Conservation (phyloP, 2,329 filamentous ascomycete genomes). For the Xylariaceae sp. region DNA sequence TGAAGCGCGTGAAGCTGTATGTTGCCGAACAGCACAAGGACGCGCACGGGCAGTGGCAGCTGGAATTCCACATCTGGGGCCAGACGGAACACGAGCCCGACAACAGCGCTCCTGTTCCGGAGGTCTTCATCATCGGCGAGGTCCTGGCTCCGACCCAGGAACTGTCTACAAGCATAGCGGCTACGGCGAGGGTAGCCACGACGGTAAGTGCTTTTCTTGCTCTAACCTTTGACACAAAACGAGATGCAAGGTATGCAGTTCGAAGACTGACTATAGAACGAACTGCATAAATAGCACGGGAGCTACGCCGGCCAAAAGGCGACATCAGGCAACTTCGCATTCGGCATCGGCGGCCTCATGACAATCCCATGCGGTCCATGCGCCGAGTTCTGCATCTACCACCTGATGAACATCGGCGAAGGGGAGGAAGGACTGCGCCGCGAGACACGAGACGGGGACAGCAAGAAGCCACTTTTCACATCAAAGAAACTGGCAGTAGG, state of each 20-base stretch:
- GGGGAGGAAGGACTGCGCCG: conserved; percentile 18
- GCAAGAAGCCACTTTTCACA: conserved; percentile 3
- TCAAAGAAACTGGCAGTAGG: conserved; percentile 13
- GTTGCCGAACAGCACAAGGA: conserved; percentile 18
- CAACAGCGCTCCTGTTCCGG: conserved; percentile 14
- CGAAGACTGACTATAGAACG: conserved; percentile 6
- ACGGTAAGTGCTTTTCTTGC: conserved; percentile 20
- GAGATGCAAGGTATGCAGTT: not conserved
- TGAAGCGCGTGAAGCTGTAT: conserved; percentile 30
- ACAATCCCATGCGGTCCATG: conserved; percentile 36
- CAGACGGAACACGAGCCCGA: conserved; percentile 22
- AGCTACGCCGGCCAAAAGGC: conserved; percentile 47
- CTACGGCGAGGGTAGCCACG: conserved; percentile 35
- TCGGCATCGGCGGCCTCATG: conserved; percentile 35
- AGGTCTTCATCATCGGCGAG: conserved; percentile 45
- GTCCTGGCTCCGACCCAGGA: conserved; percentile 40
- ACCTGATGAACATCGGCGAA: conserved; percentile 39
- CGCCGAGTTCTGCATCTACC: conserved; percentile 43
- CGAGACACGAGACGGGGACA: not conserved
- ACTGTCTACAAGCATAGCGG: conserved; percentile 38
- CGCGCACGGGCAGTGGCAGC: conserved; percentile 28
- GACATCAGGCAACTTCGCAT: conserved; percentile 46
- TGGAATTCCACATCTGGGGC: conserved; percentile 42
- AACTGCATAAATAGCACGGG: conserved; percentile 39
- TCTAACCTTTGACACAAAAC: conserved; percentile 3